Evolutionary conservation across 352 stramenopile genomes (phyloP).

Genomic region (Phytophthora hybrid): DNA sequence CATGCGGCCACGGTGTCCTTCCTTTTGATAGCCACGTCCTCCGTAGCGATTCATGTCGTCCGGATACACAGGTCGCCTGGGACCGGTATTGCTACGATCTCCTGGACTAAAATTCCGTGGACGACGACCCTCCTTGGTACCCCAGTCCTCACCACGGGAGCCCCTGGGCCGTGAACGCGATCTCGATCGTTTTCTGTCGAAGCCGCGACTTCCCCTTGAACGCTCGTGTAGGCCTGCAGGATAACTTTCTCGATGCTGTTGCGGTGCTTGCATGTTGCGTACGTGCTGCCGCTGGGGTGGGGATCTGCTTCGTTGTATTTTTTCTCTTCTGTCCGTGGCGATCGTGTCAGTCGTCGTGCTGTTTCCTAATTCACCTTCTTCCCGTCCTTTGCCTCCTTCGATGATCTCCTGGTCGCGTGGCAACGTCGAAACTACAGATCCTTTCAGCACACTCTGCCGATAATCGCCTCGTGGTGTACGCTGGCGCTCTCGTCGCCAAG

Average conservation of each 20-base stretch:
- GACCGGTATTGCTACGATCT: not conserved
- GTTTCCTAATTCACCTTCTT: not conserved
- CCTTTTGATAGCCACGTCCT: not conserved
- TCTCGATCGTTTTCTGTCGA: not conserved
- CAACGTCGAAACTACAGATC: not conserved
- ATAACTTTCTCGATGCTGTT: not conserved
- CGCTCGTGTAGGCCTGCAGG: not conserved
- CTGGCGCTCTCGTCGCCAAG: slow-evolving; percentile 29
- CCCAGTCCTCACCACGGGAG: not conserved
- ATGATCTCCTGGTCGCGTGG: not conserved
- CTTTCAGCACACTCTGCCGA: not conserved
- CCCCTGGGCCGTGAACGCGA: not conserved
- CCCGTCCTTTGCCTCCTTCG: not conserved
- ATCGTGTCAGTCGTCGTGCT: not conserved
- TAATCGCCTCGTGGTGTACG: slow-evolving; percentile 11
- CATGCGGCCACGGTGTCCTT: not conserved
- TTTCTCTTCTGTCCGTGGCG: not conserved
- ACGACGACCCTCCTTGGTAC: not conserved
- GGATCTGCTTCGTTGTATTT: not conserved
- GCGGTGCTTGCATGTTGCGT: not conserved
- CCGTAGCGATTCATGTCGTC: not conserved
- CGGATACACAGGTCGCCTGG: not conserved
- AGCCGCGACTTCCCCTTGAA: not conserved
- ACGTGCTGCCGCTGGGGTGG: not conserved
- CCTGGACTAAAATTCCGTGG: not conserved